Conservation (phyloP, 495 filamentous ascomycete genomes). For the Penicillium simplicissimum region DNA sequence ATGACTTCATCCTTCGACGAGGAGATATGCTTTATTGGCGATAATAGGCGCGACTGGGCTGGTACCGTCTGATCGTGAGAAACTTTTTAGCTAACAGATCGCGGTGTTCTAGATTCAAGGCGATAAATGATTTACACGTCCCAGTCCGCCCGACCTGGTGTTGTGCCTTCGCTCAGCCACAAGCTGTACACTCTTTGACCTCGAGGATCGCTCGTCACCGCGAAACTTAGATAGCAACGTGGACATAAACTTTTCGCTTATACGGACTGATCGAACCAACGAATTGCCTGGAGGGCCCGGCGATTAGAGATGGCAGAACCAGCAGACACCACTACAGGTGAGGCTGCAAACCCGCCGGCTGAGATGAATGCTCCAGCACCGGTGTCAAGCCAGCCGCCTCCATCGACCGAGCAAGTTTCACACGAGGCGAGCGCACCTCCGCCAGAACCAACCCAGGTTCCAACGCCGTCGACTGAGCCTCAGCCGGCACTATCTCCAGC, state of each 20-base stretch:
- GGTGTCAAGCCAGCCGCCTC: constrained; percentile 16
- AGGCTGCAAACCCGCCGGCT: constrained; percentile 27
- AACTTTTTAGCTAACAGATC: constrained; percentile 17
- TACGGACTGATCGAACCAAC: not conserved
- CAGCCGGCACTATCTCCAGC: constrained; percentile 1
- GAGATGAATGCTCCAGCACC: constrained; percentile 27
- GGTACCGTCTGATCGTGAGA: not conserved
- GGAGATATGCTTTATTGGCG: not conserved
- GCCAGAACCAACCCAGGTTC: not conserved
- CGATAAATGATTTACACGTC: constrained; percentile 35
- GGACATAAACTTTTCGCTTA: not conserved
- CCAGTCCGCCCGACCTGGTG: constrained; percentile 27
- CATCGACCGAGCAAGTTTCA: constrained; percentile 7
- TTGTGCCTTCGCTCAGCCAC: constrained; percentile 28
- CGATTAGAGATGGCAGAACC: constrained; percentile 38
- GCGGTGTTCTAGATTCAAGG: constrained; percentile 16
- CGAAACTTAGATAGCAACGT: constrained; percentile 5
- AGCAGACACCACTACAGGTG: constrained; percentile 34
- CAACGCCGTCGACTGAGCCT: constrained; percentile 3
- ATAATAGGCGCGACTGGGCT: not conserved
- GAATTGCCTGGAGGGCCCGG: constrained; percentile 6
- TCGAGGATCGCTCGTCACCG: constrained; percentile 12
- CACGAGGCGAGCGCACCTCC: constrained; percentile 13
- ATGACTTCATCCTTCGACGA: not conserved
- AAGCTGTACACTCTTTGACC: constrained; percentile 31